phyloP scores from a whole-genome alignment of 2,329 filamentous ascomycete genomes.

The Cladophialophora chaetospira region DNA sequence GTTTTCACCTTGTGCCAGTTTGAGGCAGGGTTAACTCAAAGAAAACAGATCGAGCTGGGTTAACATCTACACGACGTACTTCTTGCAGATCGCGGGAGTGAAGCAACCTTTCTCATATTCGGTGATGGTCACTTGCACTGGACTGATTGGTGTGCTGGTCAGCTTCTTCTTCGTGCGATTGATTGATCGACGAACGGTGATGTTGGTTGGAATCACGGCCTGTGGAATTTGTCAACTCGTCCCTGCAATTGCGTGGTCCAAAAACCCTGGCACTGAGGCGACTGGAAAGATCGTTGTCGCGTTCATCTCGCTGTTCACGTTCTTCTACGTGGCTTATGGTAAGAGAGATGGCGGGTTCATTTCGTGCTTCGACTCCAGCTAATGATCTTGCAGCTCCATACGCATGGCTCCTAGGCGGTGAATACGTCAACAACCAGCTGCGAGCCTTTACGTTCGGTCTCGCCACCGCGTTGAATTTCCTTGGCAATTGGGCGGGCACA shows the following conservation, averaged over 20 bases:
- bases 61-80: slow-evolving; percentile 23
- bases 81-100: slow-evolving; percentile 19
- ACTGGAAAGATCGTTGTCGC: slow-evolving; percentile 22
- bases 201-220: slow-evolving; percentile 19
- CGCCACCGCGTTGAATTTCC: slow-evolving; percentile 44
- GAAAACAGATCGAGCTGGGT: slow-evolving; percentile 19
- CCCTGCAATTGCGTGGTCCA: slow-evolving; percentile 23
- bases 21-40: background rate
- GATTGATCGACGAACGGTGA: slow-evolving; percentile 20
- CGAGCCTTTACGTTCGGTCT: slow-evolving; percentile 45
- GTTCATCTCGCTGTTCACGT: slow-evolving; percentile 24
- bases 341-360: no score
- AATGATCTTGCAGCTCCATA: slow-evolving; percentile 15
- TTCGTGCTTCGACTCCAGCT: no score
- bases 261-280: slow-evolving; percentile 10
- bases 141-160: slow-evolving; percentile 21
- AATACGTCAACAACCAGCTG: slow-evolving; percentile 45
- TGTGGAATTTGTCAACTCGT: slow-evolving; percentile 22
- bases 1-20: background rate
- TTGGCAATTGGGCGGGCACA: slow-evolving; percentile 45
- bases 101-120: slow-evolving; percentile 23
- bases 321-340: slow-evolving; percentile 26
- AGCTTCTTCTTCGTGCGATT: slow-evolving; percentile 26
- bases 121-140: slow-evolving; percentile 21
- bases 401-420: slow-evolving; percentile 45